Percentiles rank a stretch among this genome's conserved stretches.
phyloP scores from a whole-genome alignment of 2,329 filamentous ascomycete species.

The Seiridium cupressi region DNA sequence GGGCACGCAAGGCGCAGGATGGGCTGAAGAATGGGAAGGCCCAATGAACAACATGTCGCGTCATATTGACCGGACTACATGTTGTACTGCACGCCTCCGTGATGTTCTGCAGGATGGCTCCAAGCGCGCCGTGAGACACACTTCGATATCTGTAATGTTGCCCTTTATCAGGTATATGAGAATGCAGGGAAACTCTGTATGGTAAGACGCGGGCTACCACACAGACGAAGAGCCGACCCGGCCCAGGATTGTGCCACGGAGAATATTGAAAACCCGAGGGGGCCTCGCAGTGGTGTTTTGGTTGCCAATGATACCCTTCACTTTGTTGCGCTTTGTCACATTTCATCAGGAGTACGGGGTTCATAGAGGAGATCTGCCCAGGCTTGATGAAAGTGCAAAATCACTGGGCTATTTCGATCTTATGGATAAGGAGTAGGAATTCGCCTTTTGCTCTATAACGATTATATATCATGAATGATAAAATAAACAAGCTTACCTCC shows the following conservation, averaged over 20 bases:
- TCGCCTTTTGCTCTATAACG: not conserved
- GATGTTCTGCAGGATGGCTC: not conserved
- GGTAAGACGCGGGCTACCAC: not conserved
- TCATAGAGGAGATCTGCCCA: too few species aligned
- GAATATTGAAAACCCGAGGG: not conserved
- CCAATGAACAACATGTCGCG: slow-evolving; percentile 32
- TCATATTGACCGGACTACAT: not conserved
- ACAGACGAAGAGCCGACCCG: not conserved
- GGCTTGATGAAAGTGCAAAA: not conserved
- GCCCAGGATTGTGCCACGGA: not conserved
- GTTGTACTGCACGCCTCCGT: not conserved
- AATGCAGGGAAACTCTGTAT: not conserved
- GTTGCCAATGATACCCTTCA: not conserved
- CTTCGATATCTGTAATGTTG: not conserved
- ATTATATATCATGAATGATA: not conserved
- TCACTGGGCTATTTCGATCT: not conserved
- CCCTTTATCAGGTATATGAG: too few species aligned
- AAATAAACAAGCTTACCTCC: not conserved
- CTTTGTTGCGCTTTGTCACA: not conserved
- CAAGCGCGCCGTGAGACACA: not conserved
- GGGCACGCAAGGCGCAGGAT: slow-evolving; percentile 48
- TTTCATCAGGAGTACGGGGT: not conserved
- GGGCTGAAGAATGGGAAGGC: slow-evolving; percentile 48
- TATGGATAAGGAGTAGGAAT: not conserved
- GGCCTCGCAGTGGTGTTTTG: not conserved